A percentile compares a stretch with the other conserved stretches of the same genome.
phyloP scores from a whole-genome alignment of 164 flowering plant species.

The Kalanchoe fedtschenkoi region DNA sequence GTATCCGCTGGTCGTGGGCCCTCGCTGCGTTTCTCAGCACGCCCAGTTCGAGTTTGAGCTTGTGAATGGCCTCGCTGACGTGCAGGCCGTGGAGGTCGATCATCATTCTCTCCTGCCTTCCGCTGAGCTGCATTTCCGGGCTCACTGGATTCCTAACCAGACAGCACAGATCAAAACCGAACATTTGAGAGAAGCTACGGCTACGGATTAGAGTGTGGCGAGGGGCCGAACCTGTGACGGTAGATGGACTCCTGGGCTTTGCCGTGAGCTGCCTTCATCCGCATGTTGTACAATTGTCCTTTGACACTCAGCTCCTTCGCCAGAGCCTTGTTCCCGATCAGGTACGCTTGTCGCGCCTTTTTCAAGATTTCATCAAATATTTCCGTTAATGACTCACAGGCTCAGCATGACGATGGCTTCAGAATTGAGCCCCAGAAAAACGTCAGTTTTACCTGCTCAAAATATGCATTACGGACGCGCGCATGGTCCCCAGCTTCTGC shows the following conservation, averaged over 20 bases:
- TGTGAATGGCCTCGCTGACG: constrained; percentile 80
- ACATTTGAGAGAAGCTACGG: not conserved
- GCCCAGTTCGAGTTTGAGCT: constrained; percentile 67
- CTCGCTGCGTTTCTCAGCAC: constrained; percentile 61
- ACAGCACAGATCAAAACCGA: not conserved
- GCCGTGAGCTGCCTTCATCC: constrained; percentile 94
- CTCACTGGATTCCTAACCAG: not conserved
- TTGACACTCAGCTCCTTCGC: constrained; percentile 87
- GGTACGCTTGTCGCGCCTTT: constrained; percentile 92
- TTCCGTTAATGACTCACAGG: too few species aligned
- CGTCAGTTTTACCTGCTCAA: constrained; percentile 99
- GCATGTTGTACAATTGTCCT: constrained; percentile 84
- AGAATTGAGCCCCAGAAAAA: too few species aligned
- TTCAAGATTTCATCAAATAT: not conserved
- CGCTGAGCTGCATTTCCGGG: constrained; percentile 61
- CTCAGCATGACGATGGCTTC: too few species aligned
- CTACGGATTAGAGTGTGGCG: too few species aligned
- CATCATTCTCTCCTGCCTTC: constrained; percentile 50
- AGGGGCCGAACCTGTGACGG: constrained; percentile 68
- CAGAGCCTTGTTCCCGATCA: constrained; percentile 78
- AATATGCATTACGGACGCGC: constrained; percentile 77
- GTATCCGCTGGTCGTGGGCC: constrained; percentile 60
- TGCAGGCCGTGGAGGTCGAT: constrained; percentile 93
- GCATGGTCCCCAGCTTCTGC: constrained; percentile 98
- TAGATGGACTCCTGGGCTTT: constrained; percentile 91